Evolutionary conservation across 2,329 filamentous ascomycete species (phyloP).

Genomic region (Pseudomassariella vexata): DNA sequence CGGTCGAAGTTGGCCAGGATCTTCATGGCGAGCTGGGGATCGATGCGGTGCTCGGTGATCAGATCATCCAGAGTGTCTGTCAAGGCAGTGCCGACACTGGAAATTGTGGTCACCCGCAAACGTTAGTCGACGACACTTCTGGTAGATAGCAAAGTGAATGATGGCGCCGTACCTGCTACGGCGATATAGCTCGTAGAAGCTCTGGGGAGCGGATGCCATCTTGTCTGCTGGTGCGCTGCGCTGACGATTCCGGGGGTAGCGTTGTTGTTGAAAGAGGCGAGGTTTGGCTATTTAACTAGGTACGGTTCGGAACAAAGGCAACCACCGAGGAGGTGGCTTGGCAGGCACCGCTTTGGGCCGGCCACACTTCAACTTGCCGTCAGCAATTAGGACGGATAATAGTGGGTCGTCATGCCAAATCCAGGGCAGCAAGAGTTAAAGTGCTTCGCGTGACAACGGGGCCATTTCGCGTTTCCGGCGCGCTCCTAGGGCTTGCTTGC

Average conservation of each 20-base stretch:
- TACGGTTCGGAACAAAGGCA: constrained; percentile 1
- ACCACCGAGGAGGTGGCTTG: constrained; percentile 1
- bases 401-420: too few relatives aligned
- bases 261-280: constrained; percentile 7
- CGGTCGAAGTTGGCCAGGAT: constrained; percentile 94
- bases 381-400: too few relatives aligned
- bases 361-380: too few relatives aligned
- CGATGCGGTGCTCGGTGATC: constrained; percentile 90
- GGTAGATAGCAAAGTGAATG: constrained; percentile 8
- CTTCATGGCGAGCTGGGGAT: constrained; percentile 98
- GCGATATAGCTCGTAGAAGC: constrained; percentile 92
- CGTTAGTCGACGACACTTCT: constrained; percentile 16
- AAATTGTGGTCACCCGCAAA: constrained; percentile 13
- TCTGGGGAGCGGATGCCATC: constrained; percentile 42
- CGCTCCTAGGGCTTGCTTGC: constrained; percentile 8
- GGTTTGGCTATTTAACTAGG: constrained; percentile 10
- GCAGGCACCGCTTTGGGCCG: neutral
- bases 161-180: constrained; percentile 74
- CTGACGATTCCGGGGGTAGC: constrained; percentile 2
- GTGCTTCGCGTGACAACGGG: constrained; percentile 27
- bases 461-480: constrained; percentile 18
- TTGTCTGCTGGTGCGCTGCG: constrained; percentile 9
- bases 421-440: too few relatives aligned
- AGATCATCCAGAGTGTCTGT: constrained; percentile 97
- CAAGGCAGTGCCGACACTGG: constrained; percentile 84